Evolutionary conservation across 805 yeast species (phyloP), one percentile per base, ranked within the genome.

Genomic region (Candida manassasensis): DNA sequence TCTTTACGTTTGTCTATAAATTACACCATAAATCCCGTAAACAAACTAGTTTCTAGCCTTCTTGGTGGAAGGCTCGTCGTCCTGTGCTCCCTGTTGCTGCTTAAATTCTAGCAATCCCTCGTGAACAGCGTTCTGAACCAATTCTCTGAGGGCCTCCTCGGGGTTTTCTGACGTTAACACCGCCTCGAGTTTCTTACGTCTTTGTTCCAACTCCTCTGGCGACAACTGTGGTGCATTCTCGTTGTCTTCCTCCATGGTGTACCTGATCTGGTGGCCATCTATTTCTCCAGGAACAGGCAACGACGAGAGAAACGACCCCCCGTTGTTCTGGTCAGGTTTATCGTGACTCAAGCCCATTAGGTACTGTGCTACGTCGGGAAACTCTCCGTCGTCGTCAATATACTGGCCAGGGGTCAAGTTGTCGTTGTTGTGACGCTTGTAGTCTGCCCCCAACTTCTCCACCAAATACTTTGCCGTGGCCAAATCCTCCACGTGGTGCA

Each of bases 401-500:
- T 75, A 81, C 38, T 80, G 78, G 8, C 77, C 72, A 1, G 96
- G 67, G 1, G 90, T 88, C 49, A 75, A 72, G 3, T 86, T 94
- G 18, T 85, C 96, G 29, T 61, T 56, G 55, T 93, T 90, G 52
- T 67, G 74, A 24, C 77, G 47, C 29, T 58, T 75, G 53, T 64
- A 71, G 57, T 86, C 83, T 0, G 90, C 96, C 3, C 74, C 69
- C 21, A 80, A 69, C 34, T 77, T 75, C 44, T 79, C 85, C 0
- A 93, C 69, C 35, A 93, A 63, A 16, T 69, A 48, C 44, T 72
- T 75, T 1, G 95, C 97, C 1, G 78, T 71, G 2, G 54, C 63
- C 0, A 75, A 60, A 37, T 79, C 82, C 52, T 93, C 99, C 15
- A 79, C 85, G 47, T 87, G 94, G 56, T 90, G 97, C 41, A 93